Evolutionary conservation across 2,329 filamentous ascomycete genomes (phyloP), one percentile per base, ranked within the genome.

Genomic region (Botrytis squamosa): DNA sequence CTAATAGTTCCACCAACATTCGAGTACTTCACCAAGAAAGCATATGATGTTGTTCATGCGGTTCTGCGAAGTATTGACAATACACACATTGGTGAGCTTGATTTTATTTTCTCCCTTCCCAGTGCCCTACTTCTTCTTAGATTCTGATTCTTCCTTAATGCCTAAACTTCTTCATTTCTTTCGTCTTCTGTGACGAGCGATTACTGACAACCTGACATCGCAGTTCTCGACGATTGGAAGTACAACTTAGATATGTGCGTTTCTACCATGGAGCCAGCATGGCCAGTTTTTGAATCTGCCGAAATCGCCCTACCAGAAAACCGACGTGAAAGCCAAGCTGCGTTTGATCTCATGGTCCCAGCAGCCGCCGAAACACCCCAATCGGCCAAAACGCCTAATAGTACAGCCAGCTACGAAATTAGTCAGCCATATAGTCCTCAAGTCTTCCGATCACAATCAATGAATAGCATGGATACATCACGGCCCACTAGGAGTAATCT

Each of bases 1-100:
- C 83, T 79, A 52, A 84, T 80, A 67, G 82, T 78, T 69, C 82
- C 76, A 75, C 83, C 80, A 72, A 87, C 81, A 0, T 84, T 84
- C 72, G 83, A 83, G 36, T 81, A 82, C 75, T 81, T 83, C 38
- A 77, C 84, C 42, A 81, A 79, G 57, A 80, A 80, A 71, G 80
- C 81, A 25, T 79, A 82, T 81, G 75, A 79, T 42, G 76, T 79
- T 49, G 74, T 79, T 22, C 77, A 77, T 70, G 77, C 77, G 14
- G 77, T 80, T 14, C 76, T 77, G 36, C 76, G 77, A 55, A 79
- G 78, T 66, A 78, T 81, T 66, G 78, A 80, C 18, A 78, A 76
- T 42, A 79, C 77, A 0, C 78, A 80, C 52, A 77, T 80, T 33
- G 49, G 66, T 69, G n/a, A 69, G 49, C 12, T 9, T 4, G 7